Evolutionary conservation across 805 yeast species (phyloP).

Genomic region (Scheffersomyces lignosus): DNA sequence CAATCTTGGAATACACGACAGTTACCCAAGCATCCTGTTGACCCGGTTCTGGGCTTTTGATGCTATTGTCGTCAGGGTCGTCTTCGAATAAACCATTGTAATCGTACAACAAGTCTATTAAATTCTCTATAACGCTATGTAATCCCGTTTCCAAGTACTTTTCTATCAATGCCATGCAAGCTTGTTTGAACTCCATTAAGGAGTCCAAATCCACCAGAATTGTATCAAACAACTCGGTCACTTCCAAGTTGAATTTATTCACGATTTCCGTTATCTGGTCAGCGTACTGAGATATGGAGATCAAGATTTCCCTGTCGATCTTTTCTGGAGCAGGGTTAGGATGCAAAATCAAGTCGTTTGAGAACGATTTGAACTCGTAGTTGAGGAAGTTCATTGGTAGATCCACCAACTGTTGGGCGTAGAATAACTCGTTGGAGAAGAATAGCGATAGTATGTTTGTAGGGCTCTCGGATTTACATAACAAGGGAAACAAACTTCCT

Average conservation of each 20-base stretch:
- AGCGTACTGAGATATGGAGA: constrained; percentile 6
- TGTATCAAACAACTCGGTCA: constrained; percentile 1
- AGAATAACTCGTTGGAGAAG: constrained; percentile 14
- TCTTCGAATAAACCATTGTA: constrained; percentile 9
- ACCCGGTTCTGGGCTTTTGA: too few species aligned
- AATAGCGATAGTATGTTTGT: constrained; percentile 6
- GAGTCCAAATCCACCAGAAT: constrained; percentile 3
- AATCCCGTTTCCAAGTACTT: constrained; percentile 10
- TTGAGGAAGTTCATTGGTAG: constrained; percentile 10
- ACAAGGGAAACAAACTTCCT: constrained; percentile 4
- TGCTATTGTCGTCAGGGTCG: too few species aligned
- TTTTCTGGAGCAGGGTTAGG: constrained; percentile 4
- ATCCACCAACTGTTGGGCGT: constrained; percentile 11
- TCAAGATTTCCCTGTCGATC: too few species aligned
- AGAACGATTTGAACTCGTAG: constrained; percentile 7
- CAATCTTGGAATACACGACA: constrained; percentile 6
- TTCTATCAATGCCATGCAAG: constrained; percentile 5
- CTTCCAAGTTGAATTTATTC: constrained; percentile 7
- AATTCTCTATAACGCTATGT: constrained; percentile 8
- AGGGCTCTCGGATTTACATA: constrained; percentile 3
- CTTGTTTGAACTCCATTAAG: constrained; percentile 6
- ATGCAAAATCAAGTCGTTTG: constrained; percentile 2
- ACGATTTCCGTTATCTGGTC: constrained; percentile 5
- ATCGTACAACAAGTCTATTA: constrained; percentile 12
- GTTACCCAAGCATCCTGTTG: too few species aligned